These are phyloP conservation scores for Fusarium tjaetaba DNA, from an alignment of 2,329 filamentous ascomycete species.

Conservation along the genomic window DNA sequence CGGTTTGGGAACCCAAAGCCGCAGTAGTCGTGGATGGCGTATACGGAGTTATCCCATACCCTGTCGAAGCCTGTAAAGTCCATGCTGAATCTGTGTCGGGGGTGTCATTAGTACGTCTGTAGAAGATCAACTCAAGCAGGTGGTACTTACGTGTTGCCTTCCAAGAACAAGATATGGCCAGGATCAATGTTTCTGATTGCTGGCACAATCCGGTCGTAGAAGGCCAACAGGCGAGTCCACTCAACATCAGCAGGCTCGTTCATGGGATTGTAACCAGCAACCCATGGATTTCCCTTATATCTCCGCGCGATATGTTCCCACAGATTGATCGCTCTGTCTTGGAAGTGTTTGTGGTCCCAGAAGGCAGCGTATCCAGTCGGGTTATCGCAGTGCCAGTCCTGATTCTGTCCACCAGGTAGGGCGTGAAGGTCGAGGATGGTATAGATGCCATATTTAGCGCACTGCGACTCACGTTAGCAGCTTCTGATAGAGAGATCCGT, in stretches of 20 bases:
- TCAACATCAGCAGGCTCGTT: constrained; percentile 46
- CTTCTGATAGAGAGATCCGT: rapidly evolving
- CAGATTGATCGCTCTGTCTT: constrained; percentile 55
- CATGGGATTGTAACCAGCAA: constrained; percentile 53
- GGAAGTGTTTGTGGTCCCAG: constrained; percentile 58
- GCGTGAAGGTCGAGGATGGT: constrained; percentile 58
- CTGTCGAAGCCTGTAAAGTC: constrained; percentile 46
- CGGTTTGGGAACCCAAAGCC: constrained; percentile 58
- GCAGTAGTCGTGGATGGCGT: constrained; percentile 64
- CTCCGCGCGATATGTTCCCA: constrained; percentile 54
- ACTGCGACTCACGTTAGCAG: constrained; percentile 24
- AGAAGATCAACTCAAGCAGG: too few species aligned
- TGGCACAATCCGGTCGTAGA: constrained; percentile 53
- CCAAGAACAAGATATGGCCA: constrained; percentile 59
- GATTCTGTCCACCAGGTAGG: constrained; percentile 57
- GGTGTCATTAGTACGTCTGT: rapidly evolving
- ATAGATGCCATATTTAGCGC: constrained; percentile 54
- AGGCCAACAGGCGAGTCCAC: constrained; percentile 49
- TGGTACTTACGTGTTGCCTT: constrained; percentile 59
- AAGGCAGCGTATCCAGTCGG: constrained; percentile 53
- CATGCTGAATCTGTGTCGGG: constrained; percentile 38
- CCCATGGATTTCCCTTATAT: constrained; percentile 54
- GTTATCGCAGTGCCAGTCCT: constrained; percentile 57
- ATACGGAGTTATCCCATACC: constrained; percentile 58
- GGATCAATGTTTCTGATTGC: constrained; percentile 53